Evolutionary conservation across 1,284 basidiomycete species (phyloP), one percentile per base, ranked within the genome.

Genomic region (Cutaneotrichosporon spelunceum): DNA sequence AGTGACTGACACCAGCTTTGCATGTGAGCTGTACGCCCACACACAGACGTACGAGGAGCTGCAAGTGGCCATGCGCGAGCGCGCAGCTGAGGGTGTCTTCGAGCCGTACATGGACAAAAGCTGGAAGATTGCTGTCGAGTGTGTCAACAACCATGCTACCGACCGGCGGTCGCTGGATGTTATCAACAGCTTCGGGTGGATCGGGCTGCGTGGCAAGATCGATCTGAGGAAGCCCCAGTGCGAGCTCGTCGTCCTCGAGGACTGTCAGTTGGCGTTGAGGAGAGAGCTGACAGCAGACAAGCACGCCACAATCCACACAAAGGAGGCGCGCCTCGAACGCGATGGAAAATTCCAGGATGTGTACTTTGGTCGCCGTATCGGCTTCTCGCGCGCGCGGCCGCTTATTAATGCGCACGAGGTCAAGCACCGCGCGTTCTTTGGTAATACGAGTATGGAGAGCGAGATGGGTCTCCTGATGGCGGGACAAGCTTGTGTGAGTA

Each of bases 361-460:
- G 6, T 92, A 87, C 76, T 91, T 93, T 70, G 91, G 90, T 70
- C 87, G 87, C 82, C 85, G 91, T 83, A 90, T 93, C 78, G 85
- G 83, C 53, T 83, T 88, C 70, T 89, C 90, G 0, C 83, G 84
- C 24, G 90, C 90, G 0, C 84, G 92, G 13, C 73, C 82, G 1
- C 80, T 94, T 30, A 82, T 91, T 52, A 77, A 79, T 36, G 85
- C 81, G 56, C 92, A 91, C 65, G 87, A 93, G 68, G 88, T 99
- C 59, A 98, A 97, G 78, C 91, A 92, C 72, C 85, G 96, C 8
- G 81, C 82, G 16, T 96, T 92, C 75, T 98, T 88, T 74, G 95
- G 96, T 10, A 99, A 96, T 70, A 99, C 96, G 0, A 91, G 90
- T 69, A 99, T 99, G 96, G 94, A 98, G 71, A 87, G 93, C 1